Evolutionary conservation across 1,284 basidiomycete genomes (phyloP).

Genomic region (Ganoderma resinaceum): DNA sequence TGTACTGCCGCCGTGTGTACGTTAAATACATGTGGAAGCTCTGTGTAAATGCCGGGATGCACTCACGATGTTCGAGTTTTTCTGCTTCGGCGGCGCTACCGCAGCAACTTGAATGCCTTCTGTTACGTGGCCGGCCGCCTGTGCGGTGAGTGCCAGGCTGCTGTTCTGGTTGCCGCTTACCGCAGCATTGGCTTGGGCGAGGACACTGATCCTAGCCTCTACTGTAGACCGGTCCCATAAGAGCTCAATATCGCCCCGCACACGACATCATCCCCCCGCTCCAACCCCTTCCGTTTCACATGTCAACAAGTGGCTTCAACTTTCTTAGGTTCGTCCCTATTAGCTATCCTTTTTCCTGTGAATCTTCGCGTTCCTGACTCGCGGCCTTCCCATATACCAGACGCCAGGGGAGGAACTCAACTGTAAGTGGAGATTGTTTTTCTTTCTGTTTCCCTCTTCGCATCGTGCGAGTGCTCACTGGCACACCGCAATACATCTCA

Average conservation of each 20-base stretch:
- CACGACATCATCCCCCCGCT: too few relatives aligned
- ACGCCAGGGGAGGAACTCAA: background rate
- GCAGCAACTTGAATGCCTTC: slow-evolving; percentile 7
- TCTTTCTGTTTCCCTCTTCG: background rate
- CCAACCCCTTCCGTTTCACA: background rate
- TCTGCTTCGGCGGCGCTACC: background rate
- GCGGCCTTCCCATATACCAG: background rate
- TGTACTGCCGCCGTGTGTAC: too few relatives aligned
- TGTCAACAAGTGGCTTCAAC: background rate
- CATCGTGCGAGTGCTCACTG: background rate
- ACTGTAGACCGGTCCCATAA: too few relatives aligned
- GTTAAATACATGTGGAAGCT: too few relatives aligned
- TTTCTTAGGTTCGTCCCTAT: background rate
- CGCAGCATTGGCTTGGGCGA: background rate
- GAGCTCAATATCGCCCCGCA: too few relatives aligned
- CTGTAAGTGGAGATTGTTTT: background rate
- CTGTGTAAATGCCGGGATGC: background rate
- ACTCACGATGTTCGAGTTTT: background rate
- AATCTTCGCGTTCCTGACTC: background rate
- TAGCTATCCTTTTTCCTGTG: background rate
- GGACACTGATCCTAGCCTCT: too few relatives aligned
- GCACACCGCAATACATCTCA: too few relatives aligned
- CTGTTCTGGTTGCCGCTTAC: background rate
- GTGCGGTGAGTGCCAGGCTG: too few relatives aligned
- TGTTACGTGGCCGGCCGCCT: background rate